Base-by-base conservation (phyloP, 805 yeast genomes). In the Zygotorulaspora chibaensis region DNA sequence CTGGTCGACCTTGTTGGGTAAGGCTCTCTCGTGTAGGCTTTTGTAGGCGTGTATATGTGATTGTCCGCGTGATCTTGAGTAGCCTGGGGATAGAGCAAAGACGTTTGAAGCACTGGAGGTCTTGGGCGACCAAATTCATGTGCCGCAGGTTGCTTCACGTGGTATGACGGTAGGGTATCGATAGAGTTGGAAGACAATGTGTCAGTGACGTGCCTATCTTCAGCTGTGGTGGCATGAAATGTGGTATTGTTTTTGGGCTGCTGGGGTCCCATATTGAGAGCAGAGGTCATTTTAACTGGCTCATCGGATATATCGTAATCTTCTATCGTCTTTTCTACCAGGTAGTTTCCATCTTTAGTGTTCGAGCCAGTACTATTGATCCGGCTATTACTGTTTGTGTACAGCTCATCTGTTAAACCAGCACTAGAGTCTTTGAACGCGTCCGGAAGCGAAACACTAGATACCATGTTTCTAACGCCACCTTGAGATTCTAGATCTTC, bases 1-100 rank as follows among this genome's bases (percentile, higher is more conserved):
- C 56, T 50, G 13, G 49, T 40, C n/a, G 43, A 38, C 29, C 57
- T 45, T 18, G 35, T 46, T 1, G 51, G 53, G 31, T 40, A 35
- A n/a, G 38, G 25, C 30, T 31, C 39, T 28, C 47, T 33, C 8
- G 46, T 43, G 25, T 46, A 17, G 6, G 53, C 53, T 31, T 41
- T 43, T 12, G 38, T 35, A 11, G 47, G 51, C 9, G 48, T 50
- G 35, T 34, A 26, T n/a, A 50, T 50, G 36, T 33, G 36, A 4
- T 16, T 16, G 4, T 16, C 7, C 11, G 7, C 12, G 16, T 33
- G 16, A 16, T 13, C 46, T 35, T 49, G 44, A 12, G 26, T 26
- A 25, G 27, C 39, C 8, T 38, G 38, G 23, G 20, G 16, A 31
- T 33, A 28, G 12, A 39, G 23, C 13, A 18, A 40, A 8, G 31